A percentile compares a stretch with the other conserved stretches of the same genome.
phyloP scores from a whole-genome alignment of 2,329 filamentous ascomycete species.

The Fusarium sp. region DNA sequence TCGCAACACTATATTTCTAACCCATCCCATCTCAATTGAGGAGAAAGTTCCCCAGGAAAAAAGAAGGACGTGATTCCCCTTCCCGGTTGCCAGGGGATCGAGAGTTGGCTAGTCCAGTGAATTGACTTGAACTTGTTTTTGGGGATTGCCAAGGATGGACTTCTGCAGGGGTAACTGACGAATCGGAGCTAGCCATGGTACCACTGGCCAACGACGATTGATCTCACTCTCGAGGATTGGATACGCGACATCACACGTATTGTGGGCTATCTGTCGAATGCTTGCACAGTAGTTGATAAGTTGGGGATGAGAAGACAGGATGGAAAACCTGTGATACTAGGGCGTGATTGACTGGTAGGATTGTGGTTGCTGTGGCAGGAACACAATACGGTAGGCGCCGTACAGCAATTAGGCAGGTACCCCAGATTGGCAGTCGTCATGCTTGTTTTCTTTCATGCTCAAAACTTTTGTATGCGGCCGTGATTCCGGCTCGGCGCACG shows the following conservation, averaged over 20 bases:
- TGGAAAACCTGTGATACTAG: conserved; percentile 24
- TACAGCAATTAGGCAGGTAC: conserved; percentile 4
- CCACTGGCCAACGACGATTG: conserved; percentile 38
- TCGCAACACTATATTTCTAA: conserved; percentile 3
- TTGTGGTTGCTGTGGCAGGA: conserved; percentile 24
- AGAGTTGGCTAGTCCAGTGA: conserved; percentile 14
- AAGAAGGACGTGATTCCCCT: conserved; percentile 18
- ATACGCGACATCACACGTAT: conserved; percentile 32
- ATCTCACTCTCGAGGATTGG: conserved; percentile 39
- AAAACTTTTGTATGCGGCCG: conserved; percentile 18
- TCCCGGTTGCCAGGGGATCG: conserved; percentile 38
- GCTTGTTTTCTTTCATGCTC: conserved; percentile 17
- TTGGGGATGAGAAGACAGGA: conserved; percentile 9
- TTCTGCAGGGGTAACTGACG: conserved; percentile 28
- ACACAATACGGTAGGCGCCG: conserved; percentile 11
- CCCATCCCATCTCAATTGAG: conserved; percentile 14
- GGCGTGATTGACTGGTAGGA: conserved; percentile 21
- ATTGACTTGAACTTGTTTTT: conserved; percentile 25
- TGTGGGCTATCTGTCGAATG: conserved; percentile 12
- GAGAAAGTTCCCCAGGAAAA: conserved; percentile 35
- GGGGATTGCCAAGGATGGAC: conserved; percentile 22
- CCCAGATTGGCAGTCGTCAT: conserved; percentile 33
- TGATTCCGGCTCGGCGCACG: conserved; percentile 37
- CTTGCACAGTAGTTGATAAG: not conserved
- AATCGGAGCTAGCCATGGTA: conserved; percentile 32